Evolutionary conservation across 768 basidiomycete species (phyloP), one percentile per base, ranked within the genome.

Genomic region (Mycena chlorophos): DNA sequence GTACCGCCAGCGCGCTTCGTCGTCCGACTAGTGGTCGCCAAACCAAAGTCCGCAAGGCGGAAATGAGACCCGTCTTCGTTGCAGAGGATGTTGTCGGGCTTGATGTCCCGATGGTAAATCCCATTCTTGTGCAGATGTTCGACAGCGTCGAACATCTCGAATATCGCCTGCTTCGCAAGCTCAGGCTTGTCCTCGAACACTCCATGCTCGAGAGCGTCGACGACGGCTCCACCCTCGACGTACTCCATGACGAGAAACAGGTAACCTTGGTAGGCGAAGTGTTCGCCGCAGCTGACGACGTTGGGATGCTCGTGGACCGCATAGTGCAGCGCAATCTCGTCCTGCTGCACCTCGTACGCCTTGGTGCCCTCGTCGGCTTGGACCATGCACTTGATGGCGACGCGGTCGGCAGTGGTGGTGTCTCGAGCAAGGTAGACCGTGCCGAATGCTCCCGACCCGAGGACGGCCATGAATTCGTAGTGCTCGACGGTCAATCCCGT

Each of bases 61-160:
- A 82, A 71, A 48, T 62, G 66, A 8, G 31, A 8, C 10, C 31
- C 31, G 51, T 66, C 56, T 14, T 79, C 77, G 27, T 39, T 77
- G 58, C 75, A 76, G 40, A 84, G 61, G 31, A 83, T 66, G 62
- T 77, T 83, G 61, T 84, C 85, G 0, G 84, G 85, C 68, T 86
- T 86, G 51, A 86, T 73, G 57, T 86, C 84, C 19, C 57, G 52
- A 63, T 86, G 85, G 62, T 74, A 82, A 56, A 85, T 76, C 13
- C 81, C 80, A 51, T 71, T 71, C 34, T 63, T 52, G 60, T 86
- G 84, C 58, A 79, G 80, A 64, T 80, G 75, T 45, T 79, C 74
- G 47, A 86, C 76, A 3, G 83, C 79, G 51, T 83, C 80, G 49
- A 86, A 62, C 45, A 86, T 73, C 62, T 85, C 78, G 6, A 79